phyloP scores from a whole-genome alignment of 1,284 basidiomycete species.

The Schizopora paradoxa region DNA sequence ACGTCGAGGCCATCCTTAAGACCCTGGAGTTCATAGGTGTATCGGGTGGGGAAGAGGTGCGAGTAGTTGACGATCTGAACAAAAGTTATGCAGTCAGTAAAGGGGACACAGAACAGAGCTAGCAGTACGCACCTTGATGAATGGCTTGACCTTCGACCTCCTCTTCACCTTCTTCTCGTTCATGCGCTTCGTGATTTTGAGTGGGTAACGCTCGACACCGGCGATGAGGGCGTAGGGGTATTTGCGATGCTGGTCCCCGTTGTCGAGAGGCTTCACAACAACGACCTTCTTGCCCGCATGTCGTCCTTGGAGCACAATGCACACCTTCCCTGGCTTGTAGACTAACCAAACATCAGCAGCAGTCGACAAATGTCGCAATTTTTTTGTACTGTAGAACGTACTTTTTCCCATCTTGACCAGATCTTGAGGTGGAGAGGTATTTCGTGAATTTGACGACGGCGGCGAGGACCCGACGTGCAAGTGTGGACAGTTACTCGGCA shows the following conservation, averaged over 20 bases:
- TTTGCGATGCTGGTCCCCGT: slow-evolving; percentile 83
- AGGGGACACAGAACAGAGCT: background rate
- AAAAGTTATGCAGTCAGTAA: background rate
- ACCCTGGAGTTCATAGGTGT: slow-evolving; percentile 89
- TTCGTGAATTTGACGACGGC: slow-evolving; percentile 4
- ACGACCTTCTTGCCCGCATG: slow-evolving; percentile 94
- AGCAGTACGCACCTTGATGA: slow-evolving; percentile 79
- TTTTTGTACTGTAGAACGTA: slow-evolving; percentile 26
- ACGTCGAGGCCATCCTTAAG: slow-evolving; percentile 78
- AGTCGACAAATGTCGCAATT: background rate
- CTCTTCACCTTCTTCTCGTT: slow-evolving; percentile 88
- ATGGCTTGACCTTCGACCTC: slow-evolving; percentile 95
- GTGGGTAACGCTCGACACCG: slow-evolving; percentile 92
- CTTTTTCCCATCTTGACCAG: slow-evolving; percentile 64
- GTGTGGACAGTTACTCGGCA: background rate
- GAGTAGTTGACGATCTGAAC: slow-evolving; percentile 87
- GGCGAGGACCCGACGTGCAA: background rate
- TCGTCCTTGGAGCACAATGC: slow-evolving; percentile 91
- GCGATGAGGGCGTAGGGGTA: slow-evolving; percentile 97
- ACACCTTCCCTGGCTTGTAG: slow-evolving; percentile 97
- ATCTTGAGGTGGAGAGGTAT: slow-evolving; percentile 18
- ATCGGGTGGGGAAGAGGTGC: slow-evolving; percentile 96
- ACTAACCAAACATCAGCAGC: slow-evolving; percentile 40
- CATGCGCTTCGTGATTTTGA: slow-evolving; percentile 95
- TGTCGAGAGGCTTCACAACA: slow-evolving; percentile 84